A percentile compares a stretch with the other conserved stretches of the same genome.
Evolutionary conservation across 1,284 basidiomycete species (phyloP).

Genomic region (Pascua guehoae): DNA sequence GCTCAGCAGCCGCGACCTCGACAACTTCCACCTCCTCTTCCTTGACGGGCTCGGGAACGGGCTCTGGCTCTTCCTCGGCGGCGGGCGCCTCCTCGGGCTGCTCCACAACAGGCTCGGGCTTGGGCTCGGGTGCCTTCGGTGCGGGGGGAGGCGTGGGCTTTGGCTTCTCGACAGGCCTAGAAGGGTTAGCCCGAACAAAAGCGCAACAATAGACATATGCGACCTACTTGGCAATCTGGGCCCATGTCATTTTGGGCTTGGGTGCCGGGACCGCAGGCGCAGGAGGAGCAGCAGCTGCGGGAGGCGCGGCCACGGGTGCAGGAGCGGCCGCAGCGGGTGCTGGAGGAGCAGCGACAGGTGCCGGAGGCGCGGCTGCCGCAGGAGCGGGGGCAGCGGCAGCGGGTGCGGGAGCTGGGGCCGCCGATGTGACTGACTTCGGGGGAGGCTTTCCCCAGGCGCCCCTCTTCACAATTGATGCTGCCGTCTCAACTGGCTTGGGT

Average conservation of each 20-base stretch:
- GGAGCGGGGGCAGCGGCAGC: constrained; percentile 6
- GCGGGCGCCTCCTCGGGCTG: constrained; percentile 9
- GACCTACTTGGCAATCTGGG: constrained; percentile 51
- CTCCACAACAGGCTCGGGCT: constrained; percentile 27
- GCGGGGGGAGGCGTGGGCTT: constrained; percentile 60
- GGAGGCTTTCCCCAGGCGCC: constrained; percentile 34
- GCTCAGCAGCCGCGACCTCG: constrained; percentile 5
- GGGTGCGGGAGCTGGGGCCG: constrained; percentile 19
- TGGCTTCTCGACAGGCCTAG: constrained; percentile 47
- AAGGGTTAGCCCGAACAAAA: not conserved
- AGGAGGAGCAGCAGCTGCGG: constrained; percentile 5
- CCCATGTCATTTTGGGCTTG: constrained; percentile 51
- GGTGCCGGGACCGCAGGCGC: constrained; percentile 15
- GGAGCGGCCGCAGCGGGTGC: constrained; percentile 1
- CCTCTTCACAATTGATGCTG: constrained; percentile 33
- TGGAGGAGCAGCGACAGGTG: constrained; percentile 16
- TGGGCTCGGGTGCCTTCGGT: constrained; percentile 47
- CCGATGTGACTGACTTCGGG: constrained; percentile 22
- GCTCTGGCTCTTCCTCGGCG: constrained; percentile 18
- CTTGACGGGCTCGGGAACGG: constrained; percentile 1
- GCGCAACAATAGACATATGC: not conserved
- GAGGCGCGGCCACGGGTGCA: not conserved
- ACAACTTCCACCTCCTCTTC: constrained; percentile 11
- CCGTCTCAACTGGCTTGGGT: constrained; percentile 39
- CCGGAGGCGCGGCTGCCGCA: constrained; percentile 8